phyloP scores from a whole-genome alignment of 2,329 filamentous ascomycete species.

The Alternaria viburni region DNA sequence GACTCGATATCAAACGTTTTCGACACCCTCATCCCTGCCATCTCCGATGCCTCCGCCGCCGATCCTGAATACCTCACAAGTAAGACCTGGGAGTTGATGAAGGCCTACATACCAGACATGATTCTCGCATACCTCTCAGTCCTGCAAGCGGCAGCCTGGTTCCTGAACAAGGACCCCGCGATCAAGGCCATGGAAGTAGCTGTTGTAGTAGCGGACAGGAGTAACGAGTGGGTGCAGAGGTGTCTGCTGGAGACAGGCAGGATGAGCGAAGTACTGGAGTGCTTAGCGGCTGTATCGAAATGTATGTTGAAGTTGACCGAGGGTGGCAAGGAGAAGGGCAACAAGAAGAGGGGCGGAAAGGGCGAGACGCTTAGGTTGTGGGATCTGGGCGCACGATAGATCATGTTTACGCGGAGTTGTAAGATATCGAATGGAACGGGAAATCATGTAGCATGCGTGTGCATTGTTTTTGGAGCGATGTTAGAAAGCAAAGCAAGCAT shows the following conservation, averaged over 20 bases:
- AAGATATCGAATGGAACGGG: neutral
- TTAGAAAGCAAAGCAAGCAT: neutral
- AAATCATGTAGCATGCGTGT: neutral
- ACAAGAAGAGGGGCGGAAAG: slow-evolving; percentile 50
- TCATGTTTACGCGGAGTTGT: neutral
- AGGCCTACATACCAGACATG: slow-evolving; percentile 83
- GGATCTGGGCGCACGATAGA: slow-evolving; percentile 43
- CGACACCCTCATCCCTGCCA: slow-evolving; percentile 39
- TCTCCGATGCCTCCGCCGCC: slow-evolving; percentile 12
- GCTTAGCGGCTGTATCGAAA: slow-evolving; percentile 78
- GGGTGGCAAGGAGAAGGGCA: slow-evolving; percentile 48
- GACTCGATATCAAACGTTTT: slow-evolving; percentile 49
- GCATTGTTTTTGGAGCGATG: neutral
- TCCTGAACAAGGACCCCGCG: slow-evolving; percentile 75
- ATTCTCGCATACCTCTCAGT: slow-evolving; percentile 83
- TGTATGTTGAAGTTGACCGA: slow-evolving; percentile 64
- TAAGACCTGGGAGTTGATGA: slow-evolving; percentile 63
- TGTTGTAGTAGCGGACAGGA: slow-evolving; percentile 66
- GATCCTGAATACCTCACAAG: slow-evolving; percentile 6
- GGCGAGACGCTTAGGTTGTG: slow-evolving; percentile 54
- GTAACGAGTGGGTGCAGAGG: slow-evolving; percentile 43
- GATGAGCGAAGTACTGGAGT: slow-evolving; percentile 56
- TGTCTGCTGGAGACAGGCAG: slow-evolving; percentile 49
- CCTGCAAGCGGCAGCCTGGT: slow-evolving; percentile 78
- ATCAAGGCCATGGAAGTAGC: slow-evolving; percentile 88